Evolutionary conservation across 345 rosid genomes (phyloP).

Genomic region (Pistacia atlantica): DNA sequence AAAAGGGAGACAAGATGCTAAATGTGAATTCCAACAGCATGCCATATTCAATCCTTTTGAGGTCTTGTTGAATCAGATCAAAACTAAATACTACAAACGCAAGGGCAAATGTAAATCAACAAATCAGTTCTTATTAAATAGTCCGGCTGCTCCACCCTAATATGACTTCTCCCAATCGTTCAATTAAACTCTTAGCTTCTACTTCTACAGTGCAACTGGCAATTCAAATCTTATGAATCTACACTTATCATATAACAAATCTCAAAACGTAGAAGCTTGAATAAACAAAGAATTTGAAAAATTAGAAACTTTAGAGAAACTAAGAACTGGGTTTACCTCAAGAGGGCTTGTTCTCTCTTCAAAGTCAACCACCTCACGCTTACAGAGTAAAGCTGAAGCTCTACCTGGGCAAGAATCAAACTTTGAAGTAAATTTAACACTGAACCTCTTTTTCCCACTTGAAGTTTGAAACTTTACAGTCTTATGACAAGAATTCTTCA

Average conservation of each 20-base stretch:
- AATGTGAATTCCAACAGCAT: background rate
- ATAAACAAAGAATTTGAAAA: background rate
- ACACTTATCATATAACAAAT: background rate
- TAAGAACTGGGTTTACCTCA: slow-evolving; percentile 48
- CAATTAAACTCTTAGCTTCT: background rate
- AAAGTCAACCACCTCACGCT: slow-evolving; percentile 41
- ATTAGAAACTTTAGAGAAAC: background rate
- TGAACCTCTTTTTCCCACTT: slow-evolving; percentile 25
- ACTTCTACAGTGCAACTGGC: background rate
- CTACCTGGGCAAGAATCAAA: slow-evolving; percentile 23
- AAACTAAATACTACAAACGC: no score
- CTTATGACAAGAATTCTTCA: slow-evolving; percentile 19
- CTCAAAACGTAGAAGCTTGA: background rate
- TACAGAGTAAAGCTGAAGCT: slow-evolving; percentile 36
- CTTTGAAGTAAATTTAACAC: slow-evolving; percentile 25
- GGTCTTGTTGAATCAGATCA: no score
- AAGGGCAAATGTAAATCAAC: background rate
- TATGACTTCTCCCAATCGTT: background rate
- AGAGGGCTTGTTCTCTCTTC: slow-evolving; percentile 77
- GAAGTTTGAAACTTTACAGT: slow-evolving; percentile 35
- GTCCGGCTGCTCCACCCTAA: background rate
- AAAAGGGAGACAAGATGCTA: background rate
- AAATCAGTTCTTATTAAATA: background rate
- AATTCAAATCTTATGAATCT: background rate
- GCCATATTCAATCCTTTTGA: background rate